These are phyloP conservation scores for Ormosia semicastrata DNA, from an alignment of 306 rosid genomes.

Conservation along the genomic window DNA sequence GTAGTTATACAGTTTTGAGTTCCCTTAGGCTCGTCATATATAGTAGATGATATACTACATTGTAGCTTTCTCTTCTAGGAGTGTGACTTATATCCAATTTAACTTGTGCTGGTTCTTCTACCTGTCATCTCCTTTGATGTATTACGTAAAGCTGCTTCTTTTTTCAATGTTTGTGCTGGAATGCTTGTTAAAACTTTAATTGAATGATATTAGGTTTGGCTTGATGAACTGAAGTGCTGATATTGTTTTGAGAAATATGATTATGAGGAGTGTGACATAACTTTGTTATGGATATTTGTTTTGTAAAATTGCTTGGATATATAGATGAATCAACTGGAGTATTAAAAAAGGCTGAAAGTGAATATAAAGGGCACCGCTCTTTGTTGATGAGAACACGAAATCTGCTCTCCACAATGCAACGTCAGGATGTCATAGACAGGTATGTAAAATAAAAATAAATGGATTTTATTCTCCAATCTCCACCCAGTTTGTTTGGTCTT, in stretches of 20 bases:
- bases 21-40: neutral
- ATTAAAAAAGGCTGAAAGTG: constrained; percentile 78
- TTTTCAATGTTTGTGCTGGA: neutral
- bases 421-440: constrained; percentile 95
- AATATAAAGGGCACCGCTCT: constrained; percentile 88
- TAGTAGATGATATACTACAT: neutral
- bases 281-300: constrained; percentile 7
- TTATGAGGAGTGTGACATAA: constrained; percentile 6
- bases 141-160: neutral
- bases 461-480: neutral
- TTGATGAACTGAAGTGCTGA: neutral
- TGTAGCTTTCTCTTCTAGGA: neutral
- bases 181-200: constrained; percentile 1
- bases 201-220: neutral
- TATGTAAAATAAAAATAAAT: constrained; percentile 11
- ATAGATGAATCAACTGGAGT: constrained; percentile 89
- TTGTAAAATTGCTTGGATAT: constrained; percentile 31
- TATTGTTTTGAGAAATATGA: constrained; percentile 12
- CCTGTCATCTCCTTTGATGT: neutral
- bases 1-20: neutral
- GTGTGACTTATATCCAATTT: neutral
- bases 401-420: constrained; percentile 89
- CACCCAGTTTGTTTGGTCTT: neutral
- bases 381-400: constrained; percentile 75
- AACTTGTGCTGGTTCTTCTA: neutral